Base-by-base conservation (phyloP, 2,329 filamentous ascomycete species). In the Monosporascus sp. region DNA sequence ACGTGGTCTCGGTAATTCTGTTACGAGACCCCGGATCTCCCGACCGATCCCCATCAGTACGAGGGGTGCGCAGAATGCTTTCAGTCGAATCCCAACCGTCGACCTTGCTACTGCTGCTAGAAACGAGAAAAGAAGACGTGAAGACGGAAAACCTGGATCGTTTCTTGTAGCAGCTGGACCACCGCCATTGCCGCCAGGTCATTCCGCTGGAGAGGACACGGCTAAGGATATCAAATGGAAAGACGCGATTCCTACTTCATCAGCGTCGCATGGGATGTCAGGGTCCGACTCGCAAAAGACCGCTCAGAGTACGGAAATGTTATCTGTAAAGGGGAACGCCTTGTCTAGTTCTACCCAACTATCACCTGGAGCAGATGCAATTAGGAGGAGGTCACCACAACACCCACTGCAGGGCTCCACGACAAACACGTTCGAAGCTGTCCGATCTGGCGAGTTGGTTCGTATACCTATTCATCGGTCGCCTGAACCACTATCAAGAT, bases 331-430 rank as follows among this genome's bases (percentile, higher is more conserved):
- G 62, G 54, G 63, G 64, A 68, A 68, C 49, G 76, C 72, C 1
- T 69, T 66, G 14, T 76, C 74, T 4, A 77, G 76, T 11, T 77
- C 75, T 2, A 71, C 74, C 7, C 74, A 81, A 60, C 64, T 78
- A 7, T 83, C 80, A 4, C 80, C 80, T 0, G 74, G 72, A 2
- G 63, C 69, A 4, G 78, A 81, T 7, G 76, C 75, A 44, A 59
- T 82, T 27, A 73, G 79, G 11, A 73, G 77, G 58, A 71, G 81
- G 46, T 83, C 80, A 2, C 80, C 80, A 17, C 68, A 75, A 47
- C 70, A 75, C 8, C 59, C 66, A 2, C 53, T 54, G 24, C 55
- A 55, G 35, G 51, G 51, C 19, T 31, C 55, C 14, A 59, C 59
- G 17, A 52, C 58, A 24, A 48, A 63, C 7, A 56, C 57, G 7